Evolutionary conservation across 495 filamentous ascomycete species (phyloP).

Genomic region (Sphaerosporella brunnea): DNA sequence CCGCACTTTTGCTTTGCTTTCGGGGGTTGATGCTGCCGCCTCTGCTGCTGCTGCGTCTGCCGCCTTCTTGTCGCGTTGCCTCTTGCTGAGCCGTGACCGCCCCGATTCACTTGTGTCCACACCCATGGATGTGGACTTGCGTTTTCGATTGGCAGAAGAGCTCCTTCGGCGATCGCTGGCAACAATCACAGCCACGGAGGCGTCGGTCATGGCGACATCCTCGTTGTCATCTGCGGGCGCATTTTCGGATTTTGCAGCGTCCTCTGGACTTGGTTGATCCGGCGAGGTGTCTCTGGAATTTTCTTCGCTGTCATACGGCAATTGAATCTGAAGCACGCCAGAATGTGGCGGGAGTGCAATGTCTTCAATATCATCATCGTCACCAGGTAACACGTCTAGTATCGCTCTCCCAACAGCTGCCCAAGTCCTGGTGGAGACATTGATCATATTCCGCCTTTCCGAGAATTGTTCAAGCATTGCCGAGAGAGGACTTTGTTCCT

Average conservation of each 20-base stretch:
- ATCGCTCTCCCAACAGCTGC: slow-evolving; percentile 39
- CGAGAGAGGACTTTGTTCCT: slow-evolving; percentile 14
- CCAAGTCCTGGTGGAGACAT: slow-evolving; percentile 30
- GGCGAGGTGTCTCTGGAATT: slow-evolving; percentile 21
- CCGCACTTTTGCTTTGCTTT: slow-evolving; percentile 21
- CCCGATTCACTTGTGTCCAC: slow-evolving; percentile 17
- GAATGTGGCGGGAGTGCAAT: slow-evolving; percentile 28
- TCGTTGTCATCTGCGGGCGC: slow-evolving; percentile 21
- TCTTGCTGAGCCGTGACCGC: slow-evolving; percentile 23
- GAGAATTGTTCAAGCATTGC: slow-evolving; percentile 14
- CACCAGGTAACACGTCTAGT: slow-evolving; percentile 31
- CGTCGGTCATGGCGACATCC: slow-evolving; percentile 24
- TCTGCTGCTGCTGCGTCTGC: slow-evolving; percentile 23
- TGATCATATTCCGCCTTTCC: slow-evolving; percentile 26
- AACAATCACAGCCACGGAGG: slow-evolving; percentile 7
- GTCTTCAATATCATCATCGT: slow-evolving; percentile 24
- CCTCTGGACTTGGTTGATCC: slow-evolving; percentile 11
- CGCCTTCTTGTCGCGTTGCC: slow-evolving; percentile 25
- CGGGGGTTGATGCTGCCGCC: slow-evolving; percentile 16
- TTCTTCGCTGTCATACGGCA: slow-evolving; percentile 19
- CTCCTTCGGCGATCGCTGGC: slow-evolving; percentile 13
- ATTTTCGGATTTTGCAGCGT: slow-evolving; percentile 7
- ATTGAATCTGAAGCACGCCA: slow-evolving; percentile 27
- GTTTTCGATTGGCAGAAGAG: slow-evolving; percentile 22
- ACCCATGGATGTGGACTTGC: slow-evolving; percentile 23